Percentiles rank a stretch among this genome's conserved stretches.
Conservation (phyloP, 2,329 filamentous ascomycete genomes). For the Alternaria brassicae region DNA sequence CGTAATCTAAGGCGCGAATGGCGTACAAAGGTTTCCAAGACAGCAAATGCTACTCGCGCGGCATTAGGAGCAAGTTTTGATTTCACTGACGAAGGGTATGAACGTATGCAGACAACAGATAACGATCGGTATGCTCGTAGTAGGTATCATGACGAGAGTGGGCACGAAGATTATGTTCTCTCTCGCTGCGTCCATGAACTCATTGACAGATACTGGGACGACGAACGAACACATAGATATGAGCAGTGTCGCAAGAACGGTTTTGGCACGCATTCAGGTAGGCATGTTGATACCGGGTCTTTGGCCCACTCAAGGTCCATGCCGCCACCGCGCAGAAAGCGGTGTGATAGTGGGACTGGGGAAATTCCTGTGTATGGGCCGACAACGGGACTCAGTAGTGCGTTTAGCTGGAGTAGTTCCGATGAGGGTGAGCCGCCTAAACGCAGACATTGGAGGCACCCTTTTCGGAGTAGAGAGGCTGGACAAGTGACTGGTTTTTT, state of each 20-base stretch:
- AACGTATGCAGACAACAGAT: background rate
- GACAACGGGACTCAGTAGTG: background rate
- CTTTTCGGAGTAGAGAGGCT: background rate
- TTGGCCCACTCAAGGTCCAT: background rate
- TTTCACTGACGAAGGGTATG: slow-evolving; percentile 10
- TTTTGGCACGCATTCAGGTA: background rate
- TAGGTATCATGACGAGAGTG: background rate
- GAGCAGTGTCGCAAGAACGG: background rate
- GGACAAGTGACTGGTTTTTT: background rate
- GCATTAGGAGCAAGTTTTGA: slow-evolving; percentile 19
- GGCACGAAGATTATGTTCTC: slow-evolving; percentile 11
- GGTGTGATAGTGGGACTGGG: background rate
- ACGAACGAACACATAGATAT: slow-evolving; percentile 13
- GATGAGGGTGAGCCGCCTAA: background rate
- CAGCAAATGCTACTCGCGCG: slow-evolving; percentile 19
- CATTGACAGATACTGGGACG: slow-evolving; percentile 19
- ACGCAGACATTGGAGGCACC: background rate
- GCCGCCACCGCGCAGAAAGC: background rate
- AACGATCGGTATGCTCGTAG: background rate
- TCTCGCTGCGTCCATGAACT: slow-evolving; percentile 26
- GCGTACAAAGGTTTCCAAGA: slow-evolving; percentile 16
- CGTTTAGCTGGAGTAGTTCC: background rate
- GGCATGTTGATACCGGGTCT: background rate
- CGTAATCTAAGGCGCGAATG: background rate
- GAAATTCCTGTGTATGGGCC: background rate